Evolutionary conservation across 2,329 filamentous ascomycete species (phyloP), one percentile per base, ranked within the genome.

Genomic region (Bimuria novae-zelandiae): DNA sequence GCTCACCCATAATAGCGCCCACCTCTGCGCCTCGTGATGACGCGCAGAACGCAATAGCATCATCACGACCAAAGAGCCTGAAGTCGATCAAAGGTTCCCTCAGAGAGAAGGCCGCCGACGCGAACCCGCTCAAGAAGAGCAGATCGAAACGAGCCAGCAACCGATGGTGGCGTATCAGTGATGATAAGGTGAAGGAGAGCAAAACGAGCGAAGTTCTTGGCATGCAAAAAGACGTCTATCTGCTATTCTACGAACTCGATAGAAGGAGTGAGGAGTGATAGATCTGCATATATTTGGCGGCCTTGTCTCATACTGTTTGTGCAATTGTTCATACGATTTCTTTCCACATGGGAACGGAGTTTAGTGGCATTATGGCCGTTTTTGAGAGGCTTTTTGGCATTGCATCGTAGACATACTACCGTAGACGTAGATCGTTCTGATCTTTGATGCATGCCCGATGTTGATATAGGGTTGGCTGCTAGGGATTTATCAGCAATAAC

Each of bases 141-240:
- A 36, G 17, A 55, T 55, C 64, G 12, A 84, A 82, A 61, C 86
- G 84, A 67, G 75, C 78, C 11, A 83, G 82, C 39, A 88, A 95
- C 67, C 86, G 89, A 35, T 99, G 94, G 94, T 99, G 94, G 94
- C 86, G 94, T 30, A 96, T 99, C 61, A 97, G 92, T 60, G 94
- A 99, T 71, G 94, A 99, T 61, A 96, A 95, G 75, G 85, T 97
- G 65, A 94, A 93, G 70, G 93, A 97, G 75, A 89, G 91, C 61
- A 96, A 92, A 79, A 97, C 92, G 5, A 85, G 82, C 49, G 94
- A 99, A 63, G 91, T 99, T 6, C 74, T 99, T 52, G 85, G 86
- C 7, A 96, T 97, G 92, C 92, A 97, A 75, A 88, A 88, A 65
- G 94, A 99, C 75, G 93, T 97, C 0, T 99, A 99, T 73, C 78